These are phyloP conservation scores for Pyrus communis DNA, from an alignment of 306 rosid species.

Conservation along the genomic window DNA sequence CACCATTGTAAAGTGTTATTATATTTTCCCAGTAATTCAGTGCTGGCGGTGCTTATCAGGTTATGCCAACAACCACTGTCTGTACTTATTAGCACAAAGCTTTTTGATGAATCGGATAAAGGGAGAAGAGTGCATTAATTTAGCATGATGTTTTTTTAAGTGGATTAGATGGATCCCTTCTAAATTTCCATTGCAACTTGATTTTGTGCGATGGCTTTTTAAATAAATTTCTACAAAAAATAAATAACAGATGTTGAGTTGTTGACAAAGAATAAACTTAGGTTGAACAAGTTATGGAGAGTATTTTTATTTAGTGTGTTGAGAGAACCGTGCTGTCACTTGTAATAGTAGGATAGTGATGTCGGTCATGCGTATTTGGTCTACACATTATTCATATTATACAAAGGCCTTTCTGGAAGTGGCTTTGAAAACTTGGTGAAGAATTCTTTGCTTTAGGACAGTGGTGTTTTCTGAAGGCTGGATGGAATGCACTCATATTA, in stretches of 20 bases:
- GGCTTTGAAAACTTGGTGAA: background rate
- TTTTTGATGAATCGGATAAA: too few relatives aligned
- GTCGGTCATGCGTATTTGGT: background rate
- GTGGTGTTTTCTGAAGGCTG: background rate
- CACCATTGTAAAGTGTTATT: background rate
- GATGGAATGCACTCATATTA: background rate
- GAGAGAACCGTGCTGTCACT: background rate
- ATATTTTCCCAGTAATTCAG: background rate
- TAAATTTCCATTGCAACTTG: background rate
- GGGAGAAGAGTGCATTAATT: background rate
- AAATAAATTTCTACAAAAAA: background rate
- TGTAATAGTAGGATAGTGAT: background rate
- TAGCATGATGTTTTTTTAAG: background rate
- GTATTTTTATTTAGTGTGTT: background rate
- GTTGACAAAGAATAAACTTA: background rate
- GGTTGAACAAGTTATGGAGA: background rate
- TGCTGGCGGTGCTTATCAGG: background rate
- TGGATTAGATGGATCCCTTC: background rate
- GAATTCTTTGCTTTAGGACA: background rate
- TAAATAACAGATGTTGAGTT: background rate
- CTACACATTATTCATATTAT: background rate
- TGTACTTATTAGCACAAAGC: background rate
- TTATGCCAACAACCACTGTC: background rate
- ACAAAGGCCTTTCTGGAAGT: background rate
- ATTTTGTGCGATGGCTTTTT: background rate